Evolutionary conservation across 2,329 filamentous ascomycete species (phyloP).

Genomic region (Plenodomus tracheiphilus): DNA sequence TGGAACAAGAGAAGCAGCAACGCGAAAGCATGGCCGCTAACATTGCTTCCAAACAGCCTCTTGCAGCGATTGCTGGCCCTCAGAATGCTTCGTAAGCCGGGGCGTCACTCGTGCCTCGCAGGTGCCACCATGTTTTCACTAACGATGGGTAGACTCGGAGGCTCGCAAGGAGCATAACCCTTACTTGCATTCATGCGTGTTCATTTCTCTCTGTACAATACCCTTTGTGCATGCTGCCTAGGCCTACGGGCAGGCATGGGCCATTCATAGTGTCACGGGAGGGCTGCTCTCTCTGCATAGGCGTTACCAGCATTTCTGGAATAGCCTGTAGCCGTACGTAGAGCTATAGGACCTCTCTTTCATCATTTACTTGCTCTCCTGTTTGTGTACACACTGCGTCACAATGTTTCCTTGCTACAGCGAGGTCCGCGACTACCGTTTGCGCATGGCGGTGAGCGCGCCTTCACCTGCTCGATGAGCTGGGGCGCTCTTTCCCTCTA

Average conservation of each 20-base stretch:
- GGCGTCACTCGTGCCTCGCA: background rate
- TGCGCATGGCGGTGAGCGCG: constrained; percentile 3
- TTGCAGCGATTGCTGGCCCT: constrained; percentile 8
- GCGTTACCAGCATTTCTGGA: background rate
- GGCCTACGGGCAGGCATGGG: constrained; percentile 7
- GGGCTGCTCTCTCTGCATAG: background rate
- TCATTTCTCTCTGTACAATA: constrained; percentile 19
- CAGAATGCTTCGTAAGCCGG: background rate
- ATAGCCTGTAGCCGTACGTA: background rate
- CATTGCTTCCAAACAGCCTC: constrained; percentile 30
- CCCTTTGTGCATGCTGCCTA: constrained; percentile 5
- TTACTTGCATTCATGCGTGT: background rate
- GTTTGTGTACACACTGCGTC: background rate
- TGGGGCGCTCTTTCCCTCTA: background rate
- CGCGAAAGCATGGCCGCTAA: constrained; percentile 59
- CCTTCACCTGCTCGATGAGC: background rate
- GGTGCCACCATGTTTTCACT: background rate
- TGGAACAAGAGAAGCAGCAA: constrained; percentile 80
- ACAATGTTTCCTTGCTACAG: background rate
- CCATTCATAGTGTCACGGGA: background rate
- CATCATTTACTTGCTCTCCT: background rate
- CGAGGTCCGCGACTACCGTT: too few relatives aligned
- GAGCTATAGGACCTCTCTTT: background rate
- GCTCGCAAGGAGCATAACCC: too few relatives aligned
- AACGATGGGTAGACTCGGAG: too few relatives aligned